Percentiles rank a stretch among this genome's conserved stretches.
Evolutionary conservation across 2,329 filamentous ascomycete genomes (phyloP).

Genomic region (Trichophyton schoenleinii): DNA sequence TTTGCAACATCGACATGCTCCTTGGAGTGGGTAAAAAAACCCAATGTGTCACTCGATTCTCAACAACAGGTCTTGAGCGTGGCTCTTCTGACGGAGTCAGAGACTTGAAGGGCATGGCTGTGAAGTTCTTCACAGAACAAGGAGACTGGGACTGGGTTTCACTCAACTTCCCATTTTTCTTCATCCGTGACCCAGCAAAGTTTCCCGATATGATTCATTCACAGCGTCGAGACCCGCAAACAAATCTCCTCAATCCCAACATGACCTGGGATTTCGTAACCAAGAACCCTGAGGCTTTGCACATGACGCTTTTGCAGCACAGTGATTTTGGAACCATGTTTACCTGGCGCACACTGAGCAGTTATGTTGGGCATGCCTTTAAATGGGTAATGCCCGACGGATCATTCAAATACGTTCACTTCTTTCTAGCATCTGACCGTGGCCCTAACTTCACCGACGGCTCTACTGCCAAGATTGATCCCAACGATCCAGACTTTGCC

Average conservation of each 20-base stretch:
- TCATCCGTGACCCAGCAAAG: slow-evolving; percentile 20
- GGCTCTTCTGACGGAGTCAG: slow-evolving; percentile 2
- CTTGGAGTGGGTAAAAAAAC: slow-evolving; percentile 4
- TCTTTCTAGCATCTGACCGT: slow-evolving; percentile 33
- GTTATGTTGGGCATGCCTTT: slow-evolving; percentile 4
- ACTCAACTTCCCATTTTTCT: slow-evolving; percentile 43
- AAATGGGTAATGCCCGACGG: slow-evolving; percentile 33
- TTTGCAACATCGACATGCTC: slow-evolving; percentile 4
- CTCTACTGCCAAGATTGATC: slow-evolving; percentile 40
- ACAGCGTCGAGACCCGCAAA: slow-evolving; percentile 3
- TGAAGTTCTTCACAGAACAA: slow-evolving; percentile 55
- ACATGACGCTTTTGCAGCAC: slow-evolving; percentile 4
- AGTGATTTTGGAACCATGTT: slow-evolving; percentile 7
- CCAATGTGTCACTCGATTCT: slow-evolving; percentile 1
- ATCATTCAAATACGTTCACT: slow-evolving; percentile 49
- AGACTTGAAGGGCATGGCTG: slow-evolving; percentile 23
- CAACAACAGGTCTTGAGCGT: slow-evolving; percentile 4
- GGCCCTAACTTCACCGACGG: slow-evolving; percentile 39
- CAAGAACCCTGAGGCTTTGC: slow-evolving; percentile 3
- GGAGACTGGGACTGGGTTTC: slow-evolving; percentile 54
- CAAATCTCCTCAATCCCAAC: slow-evolving; percentile 4
- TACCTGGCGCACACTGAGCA: slow-evolving; percentile 4
- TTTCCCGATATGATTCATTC: slow-evolving; percentile 5
- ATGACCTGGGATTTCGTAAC: slow-evolving; percentile 5
- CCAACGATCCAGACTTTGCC: slow-evolving; percentile 45